phyloP scores from a whole-genome alignment of 306 rosid species.

The Quercus bicolor region DNA sequence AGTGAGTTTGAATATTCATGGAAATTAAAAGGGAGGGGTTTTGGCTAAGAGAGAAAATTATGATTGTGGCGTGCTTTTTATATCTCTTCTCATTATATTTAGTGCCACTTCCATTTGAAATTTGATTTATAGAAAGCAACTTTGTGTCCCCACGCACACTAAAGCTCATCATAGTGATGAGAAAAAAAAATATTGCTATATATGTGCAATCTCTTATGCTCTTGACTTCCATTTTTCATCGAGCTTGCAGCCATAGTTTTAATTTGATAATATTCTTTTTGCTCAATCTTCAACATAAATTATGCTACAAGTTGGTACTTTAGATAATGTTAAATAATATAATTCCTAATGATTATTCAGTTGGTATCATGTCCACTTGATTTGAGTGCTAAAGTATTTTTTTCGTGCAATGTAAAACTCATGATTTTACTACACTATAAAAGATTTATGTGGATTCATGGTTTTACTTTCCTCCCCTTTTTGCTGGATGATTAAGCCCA shows the following conservation, averaged over 20 bases:
- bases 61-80: conserved; percentile 8
- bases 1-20: conserved; percentile 31
- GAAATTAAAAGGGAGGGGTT: conserved; percentile 6
- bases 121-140: conserved; percentile 7
- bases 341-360: conserved; percentile 24
- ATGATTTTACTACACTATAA: background rate
- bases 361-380: background rate
- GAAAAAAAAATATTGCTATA: background rate
- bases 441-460: background rate
- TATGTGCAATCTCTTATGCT: background rate
- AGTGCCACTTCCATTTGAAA: conserved; percentile 29
- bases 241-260: background rate
- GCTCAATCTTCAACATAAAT: background rate
- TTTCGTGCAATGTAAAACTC: background rate
- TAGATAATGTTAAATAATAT: conserved; percentile 27
- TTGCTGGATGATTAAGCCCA: background rate
- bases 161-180: conserved; percentile 16
- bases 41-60: conserved; percentile 1
- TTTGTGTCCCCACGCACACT: conserved; percentile 17
- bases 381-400: conserved; percentile 2
- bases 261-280: background rate
- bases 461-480: background rate
- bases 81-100: conserved; percentile 6
- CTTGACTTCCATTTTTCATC: conserved; percentile 8
- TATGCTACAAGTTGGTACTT: conserved; percentile 32